These are phyloP conservation scores for Penicillium cinerascens DNA, from an alignment of 495 filamentous ascomycete genomes.

Conservation along the genomic window DNA sequence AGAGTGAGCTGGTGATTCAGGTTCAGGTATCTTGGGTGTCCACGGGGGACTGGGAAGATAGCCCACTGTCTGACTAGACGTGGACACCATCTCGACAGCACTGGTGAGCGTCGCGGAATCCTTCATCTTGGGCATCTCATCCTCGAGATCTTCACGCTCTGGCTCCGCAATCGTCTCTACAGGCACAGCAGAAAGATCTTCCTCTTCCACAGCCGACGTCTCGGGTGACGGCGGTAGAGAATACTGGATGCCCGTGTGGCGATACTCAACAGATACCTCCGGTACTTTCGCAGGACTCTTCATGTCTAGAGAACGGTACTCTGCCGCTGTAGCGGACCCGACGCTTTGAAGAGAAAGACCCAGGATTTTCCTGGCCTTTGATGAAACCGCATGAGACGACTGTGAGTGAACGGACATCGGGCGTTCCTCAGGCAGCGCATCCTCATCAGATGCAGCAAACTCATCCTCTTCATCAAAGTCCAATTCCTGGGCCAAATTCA, in stretches of 20 bases:
- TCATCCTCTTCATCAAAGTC: slow-evolving; percentile 78
- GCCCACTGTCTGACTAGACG: slow-evolving; percentile 67
- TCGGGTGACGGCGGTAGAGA: slow-evolving; percentile 76
- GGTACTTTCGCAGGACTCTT: slow-evolving; percentile 10
- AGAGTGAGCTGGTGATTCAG: slow-evolving; percentile 22
- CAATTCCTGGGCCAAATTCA: slow-evolving; percentile 87
- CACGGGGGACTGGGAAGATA: slow-evolving; percentile 65
- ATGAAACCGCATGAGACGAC: slow-evolving; percentile 35
- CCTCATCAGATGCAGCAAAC: slow-evolving; percentile 38
- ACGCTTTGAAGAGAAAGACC: slow-evolving; percentile 41
- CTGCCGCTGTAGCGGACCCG: slow-evolving; percentile 19
- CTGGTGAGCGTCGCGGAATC: slow-evolving; percentile 30
- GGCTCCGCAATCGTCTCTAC: neutral
- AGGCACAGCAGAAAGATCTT: neutral
- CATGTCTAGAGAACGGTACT: slow-evolving; percentile 17
- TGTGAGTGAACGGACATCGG: slow-evolving; percentile 43
- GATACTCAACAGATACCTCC: slow-evolving; percentile 43
- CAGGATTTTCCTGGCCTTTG: slow-evolving; percentile 50
- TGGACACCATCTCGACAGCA: slow-evolving; percentile 60
- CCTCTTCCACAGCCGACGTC: slow-evolving; percentile 21
- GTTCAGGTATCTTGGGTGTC: slow-evolving; percentile 55
- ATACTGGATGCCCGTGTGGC: slow-evolving; percentile 74
- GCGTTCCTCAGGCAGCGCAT: slow-evolving; percentile 47
- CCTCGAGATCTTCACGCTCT: neutral
- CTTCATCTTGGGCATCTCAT: slow-evolving; percentile 16